phyloP scores from a whole-genome alignment of 441 rosid species.

The Populus hybrid region DNA sequence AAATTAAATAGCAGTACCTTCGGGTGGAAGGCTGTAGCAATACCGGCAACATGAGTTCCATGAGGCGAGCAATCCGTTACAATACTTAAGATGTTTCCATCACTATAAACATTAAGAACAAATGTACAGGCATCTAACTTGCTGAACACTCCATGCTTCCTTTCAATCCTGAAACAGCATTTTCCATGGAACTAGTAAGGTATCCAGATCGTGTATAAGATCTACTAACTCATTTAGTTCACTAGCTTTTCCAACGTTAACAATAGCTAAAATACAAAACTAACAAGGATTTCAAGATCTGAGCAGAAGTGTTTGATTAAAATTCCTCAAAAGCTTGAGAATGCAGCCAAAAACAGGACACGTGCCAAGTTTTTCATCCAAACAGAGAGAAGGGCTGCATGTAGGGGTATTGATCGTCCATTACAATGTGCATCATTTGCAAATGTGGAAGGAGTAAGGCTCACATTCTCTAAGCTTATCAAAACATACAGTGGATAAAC shows the following conservation, averaged over 20 bases:
- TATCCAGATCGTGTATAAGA: not conserved
- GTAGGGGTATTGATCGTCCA: not conserved
- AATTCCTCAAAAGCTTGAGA: not conserved
- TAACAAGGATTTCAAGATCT: not conserved
- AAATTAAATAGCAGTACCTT: slow-evolving; percentile 50
- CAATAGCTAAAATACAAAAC: slow-evolving; percentile 1
- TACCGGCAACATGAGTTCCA: slow-evolving; percentile 99
- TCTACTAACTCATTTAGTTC: not conserved
- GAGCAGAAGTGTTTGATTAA: not conserved
- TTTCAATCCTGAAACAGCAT: slow-evolving; percentile 63
- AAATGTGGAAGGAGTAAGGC: not conserved
- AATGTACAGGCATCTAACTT: slow-evolving; percentile 92
- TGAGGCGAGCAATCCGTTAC: slow-evolving; percentile 97
- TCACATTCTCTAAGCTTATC: not conserved
- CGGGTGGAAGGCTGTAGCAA: slow-evolving; percentile 89
- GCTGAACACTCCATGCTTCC: slow-evolving; percentile 88
- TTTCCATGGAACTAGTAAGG: slow-evolving; percentile 19
- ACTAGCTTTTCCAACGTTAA: not conserved
- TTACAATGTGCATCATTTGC: not conserved
- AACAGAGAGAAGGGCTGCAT: not conserved
- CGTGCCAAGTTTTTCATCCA: not conserved
- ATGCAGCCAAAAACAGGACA: not conserved
- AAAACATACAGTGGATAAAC: not conserved
- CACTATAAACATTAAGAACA: slow-evolving; percentile 78
- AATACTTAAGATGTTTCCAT: slow-evolving; percentile 81